These are phyloP conservation scores for Trypanosoma platydactyli DNA, from an alignment of 208 protist species.

Conservation along the genomic window DNA sequence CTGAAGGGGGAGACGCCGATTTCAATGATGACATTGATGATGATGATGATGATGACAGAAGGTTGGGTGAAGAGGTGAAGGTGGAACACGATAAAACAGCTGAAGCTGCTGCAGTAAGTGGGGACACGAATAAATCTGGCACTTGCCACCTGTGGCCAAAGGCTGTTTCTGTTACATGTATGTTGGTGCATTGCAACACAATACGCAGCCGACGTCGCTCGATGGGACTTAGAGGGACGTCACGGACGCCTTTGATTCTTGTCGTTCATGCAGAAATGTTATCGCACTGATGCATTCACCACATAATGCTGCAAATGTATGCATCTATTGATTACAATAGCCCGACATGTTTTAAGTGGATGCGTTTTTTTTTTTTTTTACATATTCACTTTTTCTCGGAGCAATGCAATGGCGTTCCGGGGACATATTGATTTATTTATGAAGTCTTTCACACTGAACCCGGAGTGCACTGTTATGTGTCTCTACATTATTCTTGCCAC, in stretches of 20 bases:
- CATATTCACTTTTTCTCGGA: conserved; percentile 56
- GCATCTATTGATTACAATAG: conserved; percentile 32
- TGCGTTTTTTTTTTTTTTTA: conserved; percentile 68
- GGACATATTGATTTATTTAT: conserved; percentile 51
- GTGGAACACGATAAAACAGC: not conserved
- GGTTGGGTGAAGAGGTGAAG: not conserved
- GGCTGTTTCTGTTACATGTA: conserved; percentile 45
- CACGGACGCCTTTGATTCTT: conserved; percentile 44
- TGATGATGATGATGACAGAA: not conserved
- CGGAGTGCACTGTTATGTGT: conserved; percentile 36
- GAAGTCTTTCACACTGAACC: conserved; percentile 16
- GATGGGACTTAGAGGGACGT: conserved; percentile 53
- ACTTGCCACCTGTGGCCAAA: conserved; percentile 40
- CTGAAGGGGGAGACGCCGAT: not conserved
- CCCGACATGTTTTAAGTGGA: conserved; percentile 40
- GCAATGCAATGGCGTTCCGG: conserved; percentile 52
- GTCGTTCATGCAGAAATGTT: conserved; percentile 69
- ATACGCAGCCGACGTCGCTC: conserved; percentile 49
- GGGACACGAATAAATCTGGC: not conserved
- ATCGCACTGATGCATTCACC: conserved; percentile 69
- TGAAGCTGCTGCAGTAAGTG: not conserved
- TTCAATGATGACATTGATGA: not conserved
- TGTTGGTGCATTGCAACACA: conserved; percentile 52
- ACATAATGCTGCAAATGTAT: conserved; percentile 57
- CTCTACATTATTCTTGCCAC: conserved; percentile 64